Base-by-base conservation (phyloP, 2,329 filamentous ascomycete species). In the Aspergillus hortae region DNA sequence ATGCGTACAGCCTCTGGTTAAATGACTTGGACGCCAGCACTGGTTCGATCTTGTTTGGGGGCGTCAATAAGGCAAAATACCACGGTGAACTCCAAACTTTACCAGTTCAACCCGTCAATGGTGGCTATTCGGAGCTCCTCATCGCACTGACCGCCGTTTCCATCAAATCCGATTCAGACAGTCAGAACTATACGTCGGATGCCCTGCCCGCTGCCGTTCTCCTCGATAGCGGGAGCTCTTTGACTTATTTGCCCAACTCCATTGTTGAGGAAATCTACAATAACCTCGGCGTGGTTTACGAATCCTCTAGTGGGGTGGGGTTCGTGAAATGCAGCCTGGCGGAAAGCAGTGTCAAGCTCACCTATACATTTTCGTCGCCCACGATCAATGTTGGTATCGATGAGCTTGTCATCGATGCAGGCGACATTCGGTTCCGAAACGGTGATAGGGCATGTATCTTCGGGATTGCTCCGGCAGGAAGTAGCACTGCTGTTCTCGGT, bases 1-100 rank as follows among this genome's bases (percentile, higher is more conserved):
- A 81, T 49, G 85, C 87, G 2, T 92, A 86, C 72, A 89, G 86
- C 63, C 71, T 92, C 41, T 91, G 86, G 84, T 75, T 91, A 15
- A 87, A 91, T 70, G 87, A 90, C 63, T 73, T 90, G 6, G 79
- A 85, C 56, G 75, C 86, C 21, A 81, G 71, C 60, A 82, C 77
- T 0, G 88, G 88, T 49, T 85, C 75, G 54, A 84, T 92, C 49
- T 73, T 92, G 1, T 92, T 92, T 60, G 88, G 88, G 27, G 88
- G 89, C 27, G 80, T 92, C 52, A 86, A 92, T 68, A 81, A 78
- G 2, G 81, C 73, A 19, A 84, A 86, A 57, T 92, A 82, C 66
- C 64, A 72, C 2, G 88, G 86, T 17, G 66, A 77, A 4, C 76
- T 92, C 27, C 68, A 82, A 53, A 88, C 86, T 0, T 68, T 92